Conservation (phyloP, 2,329 filamentous ascomycete species). For the Tricladium varicosporioides region DNA sequence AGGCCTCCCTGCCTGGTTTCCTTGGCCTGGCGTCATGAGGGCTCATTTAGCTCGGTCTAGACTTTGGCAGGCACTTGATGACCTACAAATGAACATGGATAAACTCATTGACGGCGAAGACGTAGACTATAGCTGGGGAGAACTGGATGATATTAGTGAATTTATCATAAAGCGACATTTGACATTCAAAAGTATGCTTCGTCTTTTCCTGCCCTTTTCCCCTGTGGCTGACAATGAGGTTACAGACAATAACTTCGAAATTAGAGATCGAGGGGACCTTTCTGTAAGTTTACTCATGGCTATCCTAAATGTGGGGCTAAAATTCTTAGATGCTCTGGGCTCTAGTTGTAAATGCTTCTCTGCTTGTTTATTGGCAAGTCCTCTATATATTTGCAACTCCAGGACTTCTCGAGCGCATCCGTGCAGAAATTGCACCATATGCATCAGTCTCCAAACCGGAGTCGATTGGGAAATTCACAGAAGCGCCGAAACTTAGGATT, state of each 20-base stretch:
- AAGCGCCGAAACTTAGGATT: conserved; percentile 39
- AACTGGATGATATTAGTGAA: conserved; percentile 47
- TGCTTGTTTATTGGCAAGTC: conserved; percentile 51
- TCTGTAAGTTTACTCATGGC: conserved; percentile 29
- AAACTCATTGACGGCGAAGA: conserved; percentile 41
- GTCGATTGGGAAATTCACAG: conserved; percentile 29
- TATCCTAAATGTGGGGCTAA: neutral
- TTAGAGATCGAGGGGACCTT: conserved; percentile 42
- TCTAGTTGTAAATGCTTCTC: conserved; percentile 50
- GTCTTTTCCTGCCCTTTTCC: conserved; percentile 10
- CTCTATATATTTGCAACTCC: conserved; percentile 43
- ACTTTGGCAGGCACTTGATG: conserved; percentile 39
- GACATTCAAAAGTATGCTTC: conserved; percentile 35
- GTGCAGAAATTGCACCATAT: conserved; percentile 44
- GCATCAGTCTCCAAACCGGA: conserved; percentile 36
- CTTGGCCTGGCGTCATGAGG: conserved; percentile 47
- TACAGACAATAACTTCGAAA: conserved; percentile 35
- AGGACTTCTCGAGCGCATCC: conserved; percentile 40
- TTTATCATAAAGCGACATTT: conserved; percentile 42
- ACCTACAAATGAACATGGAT: conserved; percentile 43
- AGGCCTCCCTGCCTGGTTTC: conserved; percentile 54
- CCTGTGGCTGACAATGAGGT: conserved; percentile 1
- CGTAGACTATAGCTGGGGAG: conserved; percentile 40
- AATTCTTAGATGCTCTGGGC: conserved; percentile 48
- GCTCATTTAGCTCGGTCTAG: conserved; percentile 46